phyloP scores from a whole-genome alignment of 2,329 filamentous ascomycete genomes.

The Colletotrichum lindemuthianum region DNA sequence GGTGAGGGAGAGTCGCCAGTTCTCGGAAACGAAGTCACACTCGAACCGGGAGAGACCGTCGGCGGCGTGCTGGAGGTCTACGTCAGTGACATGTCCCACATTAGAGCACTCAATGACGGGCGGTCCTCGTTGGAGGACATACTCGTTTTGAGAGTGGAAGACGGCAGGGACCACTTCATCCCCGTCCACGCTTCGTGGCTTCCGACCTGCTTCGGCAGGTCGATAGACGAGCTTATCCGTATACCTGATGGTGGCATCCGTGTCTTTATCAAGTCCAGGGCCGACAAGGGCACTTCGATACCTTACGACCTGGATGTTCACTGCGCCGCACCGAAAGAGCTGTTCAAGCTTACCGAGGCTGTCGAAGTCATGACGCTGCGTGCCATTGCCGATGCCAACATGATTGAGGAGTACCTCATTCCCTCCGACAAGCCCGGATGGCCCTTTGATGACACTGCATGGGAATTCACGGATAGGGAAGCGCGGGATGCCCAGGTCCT shows the following conservation, averaged over 20 bases:
- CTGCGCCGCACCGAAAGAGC: constrained; percentile 85
- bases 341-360: constrained; percentile 88
- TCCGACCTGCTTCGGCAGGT: constrained; percentile 83
- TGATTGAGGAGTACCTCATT: constrained; percentile 64
- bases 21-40: constrained; percentile 64
- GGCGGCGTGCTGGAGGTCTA: constrained; percentile 74
- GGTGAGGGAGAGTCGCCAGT: constrained; percentile 43
- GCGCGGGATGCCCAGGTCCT: constrained; percentile 44
- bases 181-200: constrained; percentile 82
- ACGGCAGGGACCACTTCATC: constrained; percentile 92
- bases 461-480: constrained; percentile 41
- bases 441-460: constrained; percentile 64
- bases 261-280: constrained; percentile 51
- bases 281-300: constrained; percentile 55
- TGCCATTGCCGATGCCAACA: constrained; percentile 68
- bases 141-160: constrained; percentile 82
- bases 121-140: constrained; percentile 80
- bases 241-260: constrained; percentile 85
- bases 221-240: constrained; percentile 87
- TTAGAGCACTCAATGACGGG: constrained; percentile 77
- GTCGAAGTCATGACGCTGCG: constrained; percentile 69
- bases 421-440: constrained; percentile 65
- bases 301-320: constrained; percentile 68
- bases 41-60: constrained; percentile 87
- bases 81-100: constrained; percentile 71